Conservation (phyloP, 176 grass and related monocot genomes). For the Stipa capillata region DNA sequence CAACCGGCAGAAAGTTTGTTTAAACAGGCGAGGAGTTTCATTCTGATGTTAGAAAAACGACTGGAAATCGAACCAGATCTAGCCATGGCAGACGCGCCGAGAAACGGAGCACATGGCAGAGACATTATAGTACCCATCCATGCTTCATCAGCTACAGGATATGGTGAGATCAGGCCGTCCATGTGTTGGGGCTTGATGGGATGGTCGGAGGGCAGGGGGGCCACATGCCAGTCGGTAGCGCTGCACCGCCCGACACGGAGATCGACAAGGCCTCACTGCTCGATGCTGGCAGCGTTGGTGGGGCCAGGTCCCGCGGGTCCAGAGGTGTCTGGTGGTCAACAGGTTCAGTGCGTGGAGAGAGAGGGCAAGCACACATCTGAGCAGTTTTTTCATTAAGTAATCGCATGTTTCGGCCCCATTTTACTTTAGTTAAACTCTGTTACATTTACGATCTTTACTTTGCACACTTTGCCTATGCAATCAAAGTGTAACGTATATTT, state of each 20-base stretch:
- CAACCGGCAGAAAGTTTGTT: not conserved
- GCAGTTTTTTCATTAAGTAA: too few species aligned
- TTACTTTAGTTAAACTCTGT: too few species aligned
- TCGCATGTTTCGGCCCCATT: too few species aligned
- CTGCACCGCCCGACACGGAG: constrained; percentile 25
- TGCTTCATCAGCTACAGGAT: not conserved
- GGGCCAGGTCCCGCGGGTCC: not conserved
- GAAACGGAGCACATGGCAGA: constrained; percentile 1
- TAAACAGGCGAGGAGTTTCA: not conserved
- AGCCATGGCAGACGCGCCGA: not conserved
- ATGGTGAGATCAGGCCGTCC: constrained; percentile 6
- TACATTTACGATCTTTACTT: too few species aligned
- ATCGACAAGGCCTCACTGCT: constrained; percentile 30
- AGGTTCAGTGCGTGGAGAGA: constrained; percentile 11
- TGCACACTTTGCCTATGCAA: too few species aligned
- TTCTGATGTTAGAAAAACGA: not conserved
- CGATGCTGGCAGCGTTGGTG: constrained; percentile 23
- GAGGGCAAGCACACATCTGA: not conserved
- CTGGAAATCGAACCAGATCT: not conserved
- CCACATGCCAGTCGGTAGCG: not conserved
- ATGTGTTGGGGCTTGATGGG: not conserved
- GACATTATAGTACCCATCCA: too few species aligned
- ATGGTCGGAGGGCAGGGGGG: not conserved
- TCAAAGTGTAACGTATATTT: too few species aligned
- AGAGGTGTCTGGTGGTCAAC: constrained; percentile 25